A percentile compares a stretch with the other conserved stretches of the same genome.
phyloP scores from a whole-genome alignment of 441 rosid genomes.

The Erodium moschatum region DNA sequence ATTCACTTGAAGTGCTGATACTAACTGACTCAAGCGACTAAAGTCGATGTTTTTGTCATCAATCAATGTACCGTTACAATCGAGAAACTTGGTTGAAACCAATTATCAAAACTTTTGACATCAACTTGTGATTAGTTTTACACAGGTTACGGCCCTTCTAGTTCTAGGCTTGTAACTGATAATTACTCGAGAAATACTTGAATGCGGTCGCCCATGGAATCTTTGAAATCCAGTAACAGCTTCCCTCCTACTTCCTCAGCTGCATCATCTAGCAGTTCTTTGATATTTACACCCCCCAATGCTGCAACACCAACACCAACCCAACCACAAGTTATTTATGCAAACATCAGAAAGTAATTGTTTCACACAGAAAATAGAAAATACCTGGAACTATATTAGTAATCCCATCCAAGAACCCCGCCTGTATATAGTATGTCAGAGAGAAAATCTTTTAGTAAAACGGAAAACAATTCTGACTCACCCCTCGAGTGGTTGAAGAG shows the following conservation, averaged over 20 bases:
- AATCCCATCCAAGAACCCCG: constrained; percentile 80
- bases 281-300: constrained; percentile 74
- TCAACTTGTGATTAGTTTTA: neutral
- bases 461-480: neutral
- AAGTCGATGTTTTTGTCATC: neutral
- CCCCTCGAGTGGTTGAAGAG: neutral
- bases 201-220: constrained; percentile 73
- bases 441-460: neutral
- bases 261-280: constrained; percentile 63
- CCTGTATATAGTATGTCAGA: constrained; percentile 31
- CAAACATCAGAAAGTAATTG: neutral
- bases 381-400: constrained; percentile 84
- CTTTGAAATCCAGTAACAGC: constrained; percentile 64
- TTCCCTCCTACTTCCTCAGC: constrained; percentile 76
- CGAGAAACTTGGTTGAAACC: too few species aligned
- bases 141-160: too few species aligned
- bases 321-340: too few species aligned
- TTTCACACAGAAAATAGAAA: neutral
- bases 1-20: neutral
- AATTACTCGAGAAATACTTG: constrained; percentile 70
- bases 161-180: neutral
- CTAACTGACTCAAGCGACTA: neutral
- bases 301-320: constrained; percentile 29
- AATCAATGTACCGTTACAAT: neutral
- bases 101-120: too few species aligned